Evolutionary conservation across 2,329 filamentous ascomycete species (phyloP).

Genomic region (Hymenoscyphus linearis): DNA sequence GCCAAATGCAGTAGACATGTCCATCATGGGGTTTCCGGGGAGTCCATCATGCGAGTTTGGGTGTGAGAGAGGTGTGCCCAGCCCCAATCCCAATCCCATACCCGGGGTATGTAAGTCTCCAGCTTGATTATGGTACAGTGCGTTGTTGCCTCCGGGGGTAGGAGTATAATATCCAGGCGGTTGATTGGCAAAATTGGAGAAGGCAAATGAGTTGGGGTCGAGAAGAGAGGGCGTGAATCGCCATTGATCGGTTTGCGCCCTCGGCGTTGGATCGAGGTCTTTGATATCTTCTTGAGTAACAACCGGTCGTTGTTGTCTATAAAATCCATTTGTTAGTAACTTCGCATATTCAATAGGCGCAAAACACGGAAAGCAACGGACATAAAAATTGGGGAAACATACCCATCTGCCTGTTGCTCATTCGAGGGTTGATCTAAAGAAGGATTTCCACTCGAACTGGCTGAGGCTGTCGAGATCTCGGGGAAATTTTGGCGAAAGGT

Average conservation of each 20-base stretch:
- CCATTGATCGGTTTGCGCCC: conserved; percentile 75
- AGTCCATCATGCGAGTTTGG: conserved; percentile 62
- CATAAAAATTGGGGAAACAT: background rate
- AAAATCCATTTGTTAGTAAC: conserved; percentile 9
- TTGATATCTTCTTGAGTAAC: conserved; percentile 42
- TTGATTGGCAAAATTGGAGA: conserved; percentile 73
- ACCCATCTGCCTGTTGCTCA: conserved; percentile 25
- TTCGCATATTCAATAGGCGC: background rate
- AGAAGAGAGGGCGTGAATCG: conserved; percentile 84
- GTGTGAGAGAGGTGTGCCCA: conserved; percentile 70
- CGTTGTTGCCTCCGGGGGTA: conserved; percentile 74
- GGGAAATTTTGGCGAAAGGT: conserved; percentile 82
- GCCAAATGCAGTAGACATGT: conserved; percentile 58
- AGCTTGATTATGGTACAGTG: conserved; percentile 75
- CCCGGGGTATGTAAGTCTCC: conserved; percentile 84
- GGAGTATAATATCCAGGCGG: conserved; percentile 82
- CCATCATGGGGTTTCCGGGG: conserved; percentile 55
- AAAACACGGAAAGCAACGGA: background rate
- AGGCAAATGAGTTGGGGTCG: conserved; percentile 78
- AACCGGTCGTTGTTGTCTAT: conserved; percentile 25
- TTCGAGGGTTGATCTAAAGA: conserved; percentile 12
- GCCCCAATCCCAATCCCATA: conserved; percentile 58
- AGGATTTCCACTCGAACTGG: conserved; percentile 23
- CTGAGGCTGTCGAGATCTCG: conserved; percentile 52
- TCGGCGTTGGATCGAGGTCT: conserved; percentile 78